Evolutionary conservation across 805 yeast genomes (phyloP), one percentile per base, ranked within the genome.

Genomic region (Wickerhamomyces queroliae): DNA sequence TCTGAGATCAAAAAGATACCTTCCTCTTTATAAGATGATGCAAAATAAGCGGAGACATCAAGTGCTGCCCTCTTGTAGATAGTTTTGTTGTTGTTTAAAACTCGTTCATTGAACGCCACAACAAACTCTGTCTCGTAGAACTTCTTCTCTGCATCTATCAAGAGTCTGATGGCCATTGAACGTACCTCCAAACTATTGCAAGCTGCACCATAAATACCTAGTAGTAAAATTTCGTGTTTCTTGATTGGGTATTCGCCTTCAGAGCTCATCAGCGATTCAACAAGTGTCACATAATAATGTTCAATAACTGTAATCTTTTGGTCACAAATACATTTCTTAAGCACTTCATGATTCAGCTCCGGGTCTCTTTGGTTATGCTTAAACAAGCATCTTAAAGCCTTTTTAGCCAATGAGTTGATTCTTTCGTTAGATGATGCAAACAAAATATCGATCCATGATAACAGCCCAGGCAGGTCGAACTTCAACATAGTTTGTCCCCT

Each of bases 61-160:
- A 83, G 82, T 40, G 91, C 73, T 0, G 95, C 95, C 31, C 91
- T 79, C 55, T 89, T 89, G 65, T 83, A 90, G 5, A 93, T 88
- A 7, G 88, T 85, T 49, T 83, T 78, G 7, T 95, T 83, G 25
- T 77, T 71, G 45, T 88, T 84, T 37, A 82, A 75, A 12, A 88
- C 74, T 27, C 86, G 72, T 53, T 86, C 91, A 26, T 77, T 73
- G 54, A 77, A 86, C 18, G 72, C 72, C 7, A 71, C 72, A 2
- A 81, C 64, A 13, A 72, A 69, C 0, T 78, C 67, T 1, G 79
- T 69, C 25, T 76, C 73, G 47, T 72, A 81, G 21, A 76, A 59
- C 27, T 74, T 69, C 28, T 66, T 60, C 55, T 91, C 98, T 6
- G 85, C 72, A 22, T 70, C 72, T 31, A 74, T 76, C 40, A 91